Conservation (phyloP, 2,329 filamentous ascomycete genomes). For the Fusarium sp. region DNA sequence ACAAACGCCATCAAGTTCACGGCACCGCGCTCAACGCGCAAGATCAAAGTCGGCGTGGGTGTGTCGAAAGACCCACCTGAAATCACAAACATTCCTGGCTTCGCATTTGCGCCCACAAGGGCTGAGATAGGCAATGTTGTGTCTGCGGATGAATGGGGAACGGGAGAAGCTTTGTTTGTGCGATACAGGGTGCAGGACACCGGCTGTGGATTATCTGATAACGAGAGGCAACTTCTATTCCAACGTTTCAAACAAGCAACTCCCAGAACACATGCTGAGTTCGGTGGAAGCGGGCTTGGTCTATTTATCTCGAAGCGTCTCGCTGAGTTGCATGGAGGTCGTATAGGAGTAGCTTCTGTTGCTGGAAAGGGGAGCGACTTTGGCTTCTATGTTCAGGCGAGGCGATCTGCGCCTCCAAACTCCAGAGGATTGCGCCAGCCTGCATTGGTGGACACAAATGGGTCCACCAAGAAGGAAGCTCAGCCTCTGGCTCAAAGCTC, state of each 20-base stretch:
- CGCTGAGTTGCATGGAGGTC: slow-evolving; percentile 73
- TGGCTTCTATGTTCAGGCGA: slow-evolving; percentile 72
- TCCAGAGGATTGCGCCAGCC: slow-evolving; percentile 26
- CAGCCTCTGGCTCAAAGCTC: background rate
- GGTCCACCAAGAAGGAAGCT: background rate
- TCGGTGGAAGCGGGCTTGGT: slow-evolving; percentile 73
- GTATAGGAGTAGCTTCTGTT: slow-evolving; percentile 72
- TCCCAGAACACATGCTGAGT: slow-evolving; percentile 65
- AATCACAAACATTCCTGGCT: background rate
- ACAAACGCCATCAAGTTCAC: slow-evolving; percentile 88
- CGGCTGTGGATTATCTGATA: slow-evolving; percentile 71
- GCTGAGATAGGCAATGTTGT: slow-evolving; percentile 26
- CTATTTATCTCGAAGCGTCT: slow-evolving; percentile 75
- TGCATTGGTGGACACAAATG: slow-evolving; percentile 4
- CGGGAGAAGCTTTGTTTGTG: slow-evolving; percentile 54
- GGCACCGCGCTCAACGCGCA: slow-evolving; percentile 44
- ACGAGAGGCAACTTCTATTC: slow-evolving; percentile 75
- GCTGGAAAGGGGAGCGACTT: slow-evolving; percentile 71
- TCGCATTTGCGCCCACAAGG: slow-evolving; percentile 21
- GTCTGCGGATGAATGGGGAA: slow-evolving; percentile 51
- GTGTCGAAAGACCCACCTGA: slow-evolving; percentile 53
- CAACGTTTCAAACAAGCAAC: slow-evolving; percentile 75
- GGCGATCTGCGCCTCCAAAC: slow-evolving; percentile 54
- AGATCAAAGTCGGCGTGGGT: slow-evolving; percentile 64
- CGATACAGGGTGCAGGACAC: slow-evolving; percentile 73